Conservation (phyloP, 2,329 filamentous ascomycete species). For the Botrytis medusae region DNA sequence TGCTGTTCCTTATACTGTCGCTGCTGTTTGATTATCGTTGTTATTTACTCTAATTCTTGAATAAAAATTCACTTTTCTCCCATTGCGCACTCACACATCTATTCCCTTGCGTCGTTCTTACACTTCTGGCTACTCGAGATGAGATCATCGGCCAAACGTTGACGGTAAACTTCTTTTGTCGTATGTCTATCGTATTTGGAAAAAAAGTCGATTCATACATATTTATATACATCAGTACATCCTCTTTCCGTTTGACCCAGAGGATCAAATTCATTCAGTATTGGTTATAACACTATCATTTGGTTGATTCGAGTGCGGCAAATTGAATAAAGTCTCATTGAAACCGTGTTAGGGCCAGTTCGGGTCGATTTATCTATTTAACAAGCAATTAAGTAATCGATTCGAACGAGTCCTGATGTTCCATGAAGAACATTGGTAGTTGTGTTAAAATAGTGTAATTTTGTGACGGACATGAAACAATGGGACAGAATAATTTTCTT, state of each 20-base stretch:
- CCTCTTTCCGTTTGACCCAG: neutral
- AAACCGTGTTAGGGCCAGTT: neutral
- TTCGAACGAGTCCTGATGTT: too few species aligned
- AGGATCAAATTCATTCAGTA: too few species aligned
- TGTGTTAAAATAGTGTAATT: too few species aligned
- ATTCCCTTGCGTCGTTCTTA: neutral
- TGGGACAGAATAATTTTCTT: neutral
- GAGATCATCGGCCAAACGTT: neutral
- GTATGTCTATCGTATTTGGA: fast-evolving
- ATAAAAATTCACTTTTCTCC: neutral
- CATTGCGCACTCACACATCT: neutral
- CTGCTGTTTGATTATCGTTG: neutral
- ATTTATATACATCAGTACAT: neutral
- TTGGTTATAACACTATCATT: neutral
- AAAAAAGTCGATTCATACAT: fast-evolving
- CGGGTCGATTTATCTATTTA: neutral
- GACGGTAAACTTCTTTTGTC: neutral
- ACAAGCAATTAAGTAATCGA: too few species aligned
- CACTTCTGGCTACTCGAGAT: neutral
- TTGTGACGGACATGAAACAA: fast-evolving
- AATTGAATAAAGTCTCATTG: neutral
- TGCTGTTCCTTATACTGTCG: fast-evolving
- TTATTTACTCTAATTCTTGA: neutral
- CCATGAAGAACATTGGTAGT: too few species aligned
- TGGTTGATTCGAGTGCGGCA: neutral